phyloP scores from a whole-genome alignment of 139 green algal species.

The Closterium sp. region DNA sequence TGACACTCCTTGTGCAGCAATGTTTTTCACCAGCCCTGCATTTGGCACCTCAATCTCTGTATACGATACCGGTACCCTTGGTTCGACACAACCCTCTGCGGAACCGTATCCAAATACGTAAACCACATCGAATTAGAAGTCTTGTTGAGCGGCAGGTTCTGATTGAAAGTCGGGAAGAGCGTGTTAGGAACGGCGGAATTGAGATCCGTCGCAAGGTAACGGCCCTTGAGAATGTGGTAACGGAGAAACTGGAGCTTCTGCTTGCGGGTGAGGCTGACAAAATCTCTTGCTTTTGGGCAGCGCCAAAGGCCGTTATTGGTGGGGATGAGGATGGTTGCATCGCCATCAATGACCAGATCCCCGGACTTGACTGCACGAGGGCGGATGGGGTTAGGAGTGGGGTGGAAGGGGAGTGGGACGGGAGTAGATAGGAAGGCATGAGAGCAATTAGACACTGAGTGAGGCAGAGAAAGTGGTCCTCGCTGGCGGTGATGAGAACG shows the following conservation, averaged over 20 bases:
- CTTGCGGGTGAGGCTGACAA: background rate
- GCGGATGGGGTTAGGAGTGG: too few species aligned
- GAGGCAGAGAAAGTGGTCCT: too few species aligned
- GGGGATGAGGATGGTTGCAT: too few species aligned
- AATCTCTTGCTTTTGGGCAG: background rate
- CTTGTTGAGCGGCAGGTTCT: background rate
- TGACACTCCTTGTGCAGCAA: background rate
- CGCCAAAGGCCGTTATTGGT: background rate
- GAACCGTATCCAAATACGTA: background rate
- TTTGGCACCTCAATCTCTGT: background rate
- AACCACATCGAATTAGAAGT: background rate
- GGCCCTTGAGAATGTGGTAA: background rate
- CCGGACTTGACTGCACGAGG: background rate
- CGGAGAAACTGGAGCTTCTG: background rate
- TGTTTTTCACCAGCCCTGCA: background rate
- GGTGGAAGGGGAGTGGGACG: too few species aligned
- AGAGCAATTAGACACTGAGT: too few species aligned
- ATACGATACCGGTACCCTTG: too few species aligned
- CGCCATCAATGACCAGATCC: background rate
- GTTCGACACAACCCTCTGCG: background rate
- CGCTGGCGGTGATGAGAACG: too few species aligned
- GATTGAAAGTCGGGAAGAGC: background rate
- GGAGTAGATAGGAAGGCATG: too few species aligned
- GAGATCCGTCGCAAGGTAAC: background rate
- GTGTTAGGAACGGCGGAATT: background rate